Conservation (phyloP, 1,139 yeast genomes). For the Geotrichum aggregatum region DNA sequence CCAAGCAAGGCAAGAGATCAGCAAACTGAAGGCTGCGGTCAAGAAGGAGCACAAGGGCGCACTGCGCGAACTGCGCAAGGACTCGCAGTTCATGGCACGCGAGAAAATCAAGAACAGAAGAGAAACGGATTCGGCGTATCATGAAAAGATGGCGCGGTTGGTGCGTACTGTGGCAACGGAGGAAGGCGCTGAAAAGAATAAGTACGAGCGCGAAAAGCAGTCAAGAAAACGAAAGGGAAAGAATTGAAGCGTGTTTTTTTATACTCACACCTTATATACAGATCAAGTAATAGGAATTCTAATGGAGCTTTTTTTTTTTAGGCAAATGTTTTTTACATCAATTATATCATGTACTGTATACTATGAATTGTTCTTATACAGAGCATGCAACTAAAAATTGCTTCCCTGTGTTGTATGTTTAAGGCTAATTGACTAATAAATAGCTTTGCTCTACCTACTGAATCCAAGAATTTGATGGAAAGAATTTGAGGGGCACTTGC, state of each 20-base stretch:
- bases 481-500: too few species aligned
- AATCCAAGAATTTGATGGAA: too few species aligned
- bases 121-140: constrained; percentile 70
- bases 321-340: too few species aligned
- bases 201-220: constrained; percentile 80
- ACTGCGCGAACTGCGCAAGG: constrained; percentile 85
- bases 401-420: too few species aligned
- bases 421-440: too few species aligned
- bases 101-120: constrained; percentile 79
- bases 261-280: not conserved
- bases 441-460: too few species aligned
- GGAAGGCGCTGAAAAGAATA: constrained; percentile 92
- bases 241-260: not conserved
- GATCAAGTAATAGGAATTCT: not conserved
- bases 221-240: constrained; percentile 50
- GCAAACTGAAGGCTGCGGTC: constrained; percentile 75
- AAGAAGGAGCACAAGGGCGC: constrained; percentile 90
- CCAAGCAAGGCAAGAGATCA: constrained; percentile 72
- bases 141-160: constrained; percentile 81
- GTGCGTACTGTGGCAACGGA: constrained; percentile 82
- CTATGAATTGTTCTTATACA: too few species aligned
- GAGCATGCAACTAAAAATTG: too few species aligned
- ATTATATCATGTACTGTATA: too few species aligned
- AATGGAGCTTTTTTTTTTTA: too few species aligned
- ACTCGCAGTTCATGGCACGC: constrained; percentile 79